phyloP scores from a whole-genome alignment of 2,329 filamentous ascomycete species.

The Epichloe baconii region DNA sequence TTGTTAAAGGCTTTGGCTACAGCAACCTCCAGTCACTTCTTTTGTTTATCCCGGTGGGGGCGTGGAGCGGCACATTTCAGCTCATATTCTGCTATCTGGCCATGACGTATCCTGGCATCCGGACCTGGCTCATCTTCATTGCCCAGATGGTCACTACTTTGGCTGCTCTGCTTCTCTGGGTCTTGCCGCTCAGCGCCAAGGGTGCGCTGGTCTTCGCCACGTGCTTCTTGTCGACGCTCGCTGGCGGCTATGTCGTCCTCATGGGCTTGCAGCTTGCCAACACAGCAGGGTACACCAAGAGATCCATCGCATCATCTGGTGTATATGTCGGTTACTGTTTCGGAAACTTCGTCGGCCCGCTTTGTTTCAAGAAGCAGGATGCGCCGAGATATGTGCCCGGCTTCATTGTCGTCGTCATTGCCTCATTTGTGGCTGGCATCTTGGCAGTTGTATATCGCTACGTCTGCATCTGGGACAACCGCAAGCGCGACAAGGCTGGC shows the following conservation, averaged over 20 bases:
- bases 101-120: neutral
- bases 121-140: neutral
- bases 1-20: conserved; percentile 19
- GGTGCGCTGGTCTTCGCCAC: neutral
- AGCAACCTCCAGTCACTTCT: conserved; percentile 27
- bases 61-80: neutral
- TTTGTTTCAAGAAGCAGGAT: conserved; percentile 22
- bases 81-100: neutral
- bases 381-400: conserved; percentile 33
- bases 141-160: neutral
- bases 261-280: conserved; percentile 15
- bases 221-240: neutral
- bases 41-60: conserved; percentile 36
- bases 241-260: neutral
- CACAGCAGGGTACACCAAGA: conserved; percentile 4
- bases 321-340: conserved; percentile 22
- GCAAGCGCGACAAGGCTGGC: neutral
- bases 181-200: neutral
- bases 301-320: neutral
- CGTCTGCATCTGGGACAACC: neutral
- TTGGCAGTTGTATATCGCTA: neutral
- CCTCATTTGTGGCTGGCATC: neutral
- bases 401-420: conserved; percentile 15
- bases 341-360: conserved; percentile 31
- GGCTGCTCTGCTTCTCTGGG: neutral